Conservation (phyloP, 208 protist genomes). For the Porcisia deanei region DNA sequence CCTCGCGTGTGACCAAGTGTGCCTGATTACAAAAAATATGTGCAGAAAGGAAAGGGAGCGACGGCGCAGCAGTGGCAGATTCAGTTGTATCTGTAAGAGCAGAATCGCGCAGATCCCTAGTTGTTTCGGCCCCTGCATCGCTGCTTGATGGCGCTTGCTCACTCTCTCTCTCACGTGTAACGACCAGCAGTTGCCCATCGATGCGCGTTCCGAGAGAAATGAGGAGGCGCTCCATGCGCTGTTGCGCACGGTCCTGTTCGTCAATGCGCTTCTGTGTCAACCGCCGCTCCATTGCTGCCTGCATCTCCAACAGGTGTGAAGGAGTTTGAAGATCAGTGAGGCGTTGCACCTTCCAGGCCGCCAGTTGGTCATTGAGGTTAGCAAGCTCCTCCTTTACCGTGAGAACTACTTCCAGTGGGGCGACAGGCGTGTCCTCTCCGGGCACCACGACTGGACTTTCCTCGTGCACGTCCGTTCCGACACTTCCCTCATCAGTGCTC, state of each 20-base stretch:
- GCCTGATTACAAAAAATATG: slow-evolving; percentile 24
- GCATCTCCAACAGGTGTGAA: slow-evolving; percentile 7
- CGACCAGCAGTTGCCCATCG: slow-evolving; percentile 3
- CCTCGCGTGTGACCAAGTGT: slow-evolving; percentile 18
- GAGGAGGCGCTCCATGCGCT: slow-evolving; percentile 49
- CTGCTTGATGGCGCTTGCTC: background rate
- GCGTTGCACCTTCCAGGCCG: slow-evolving; percentile 37
- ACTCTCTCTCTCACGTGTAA: background rate
- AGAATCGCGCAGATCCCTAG: background rate
- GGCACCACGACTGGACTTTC: background rate
- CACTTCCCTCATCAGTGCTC: background rate
- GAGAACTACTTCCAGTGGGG: background rate
- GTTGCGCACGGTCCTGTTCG: slow-evolving; percentile 59
- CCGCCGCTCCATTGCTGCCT: slow-evolving; percentile 47
- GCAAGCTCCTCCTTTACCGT: slow-evolving; percentile 27
- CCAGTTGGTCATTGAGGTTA: slow-evolving; percentile 11
- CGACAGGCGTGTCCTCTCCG: background rate
- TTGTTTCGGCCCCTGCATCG: background rate
- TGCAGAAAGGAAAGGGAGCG: background rate
- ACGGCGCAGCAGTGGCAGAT: background rate
- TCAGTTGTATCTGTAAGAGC: background rate
- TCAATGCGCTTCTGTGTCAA: slow-evolving; percentile 29
- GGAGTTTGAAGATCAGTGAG: slow-evolving; percentile 22
- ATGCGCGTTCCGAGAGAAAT: slow-evolving; percentile 34
- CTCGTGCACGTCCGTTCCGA: background rate